Evolutionary conservation across 202 grass and related monocot genomes (phyloP).

Genomic region (Bolboschoenoplectus hybrid): DNA sequence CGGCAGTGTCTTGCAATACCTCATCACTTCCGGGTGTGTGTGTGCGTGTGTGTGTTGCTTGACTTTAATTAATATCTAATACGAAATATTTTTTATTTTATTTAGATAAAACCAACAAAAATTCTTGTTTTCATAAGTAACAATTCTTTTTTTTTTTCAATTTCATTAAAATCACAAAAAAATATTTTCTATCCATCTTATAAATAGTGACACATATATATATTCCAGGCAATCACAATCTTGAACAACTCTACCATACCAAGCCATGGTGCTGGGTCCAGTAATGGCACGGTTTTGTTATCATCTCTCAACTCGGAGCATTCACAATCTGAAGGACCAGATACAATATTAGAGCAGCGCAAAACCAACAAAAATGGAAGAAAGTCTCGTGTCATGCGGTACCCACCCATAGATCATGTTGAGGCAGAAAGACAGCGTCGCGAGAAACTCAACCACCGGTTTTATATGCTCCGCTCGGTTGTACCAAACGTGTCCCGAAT

Average conservation of each 20-base stretch:
- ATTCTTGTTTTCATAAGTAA: neutral
- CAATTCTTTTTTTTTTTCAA: neutral
- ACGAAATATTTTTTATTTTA: too few relatives aligned
- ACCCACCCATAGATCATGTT: conserved; percentile 54
- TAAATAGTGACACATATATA: neutral
- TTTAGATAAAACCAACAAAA: neutral
- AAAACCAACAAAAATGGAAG: conserved; percentile 42
- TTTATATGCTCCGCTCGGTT: conserved; percentile 63
- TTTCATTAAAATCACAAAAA: neutral
- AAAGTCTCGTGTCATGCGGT: conserved; percentile 38
- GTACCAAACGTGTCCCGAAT: conserved; percentile 71
- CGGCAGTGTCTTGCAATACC: neutral
- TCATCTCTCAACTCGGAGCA: conserved; percentile 7
- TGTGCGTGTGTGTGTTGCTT: neutral
- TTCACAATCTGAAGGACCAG: neutral
- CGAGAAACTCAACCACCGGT: conserved; percentile 70
- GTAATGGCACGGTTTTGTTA: neutral
- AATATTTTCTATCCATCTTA: neutral
- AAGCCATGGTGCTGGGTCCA: neutral
- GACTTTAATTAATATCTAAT: neutral
- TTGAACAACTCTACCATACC: neutral
- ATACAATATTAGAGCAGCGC: neutral
- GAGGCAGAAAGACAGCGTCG: conserved; percentile 75
- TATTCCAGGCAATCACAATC: conserved; percentile 18
- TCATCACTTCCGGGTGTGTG: neutral